Evolutionary conservation across 805 yeast genomes (phyloP).

Genomic region (Barnettozyma pratensis): DNA sequence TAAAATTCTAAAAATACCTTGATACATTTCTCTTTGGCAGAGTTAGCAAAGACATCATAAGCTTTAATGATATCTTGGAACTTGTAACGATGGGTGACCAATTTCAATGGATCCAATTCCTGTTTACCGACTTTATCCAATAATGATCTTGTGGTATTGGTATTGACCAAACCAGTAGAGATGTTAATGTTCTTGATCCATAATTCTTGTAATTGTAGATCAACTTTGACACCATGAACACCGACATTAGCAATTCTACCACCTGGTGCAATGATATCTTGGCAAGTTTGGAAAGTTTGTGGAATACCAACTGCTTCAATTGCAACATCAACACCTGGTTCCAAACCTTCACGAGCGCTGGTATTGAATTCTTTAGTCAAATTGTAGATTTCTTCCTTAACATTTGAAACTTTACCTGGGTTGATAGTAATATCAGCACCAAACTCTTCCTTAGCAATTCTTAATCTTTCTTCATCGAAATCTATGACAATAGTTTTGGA

Average conservation of each 20-base stretch:
- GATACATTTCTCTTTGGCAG: slow-evolving; percentile 52
- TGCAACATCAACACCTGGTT: slow-evolving; percentile 54
- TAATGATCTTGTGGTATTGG: slow-evolving; percentile 37
- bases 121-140: slow-evolving; percentile 29
- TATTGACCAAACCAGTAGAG: slow-evolving; percentile 46
- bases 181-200: slow-evolving; percentile 42
- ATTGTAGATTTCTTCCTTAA: slow-evolving; percentile 33
- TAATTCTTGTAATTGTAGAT: slow-evolving; percentile 36
- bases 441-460: slow-evolving; percentile 47
- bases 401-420: slow-evolving; percentile 38
- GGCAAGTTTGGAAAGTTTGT: slow-evolving; percentile 53
- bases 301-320: slow-evolving; percentile 65
- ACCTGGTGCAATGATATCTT: slow-evolving; percentile 49
- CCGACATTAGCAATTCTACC: slow-evolving; percentile 67
- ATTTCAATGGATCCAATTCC: slow-evolving; percentile 39
- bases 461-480: slow-evolving; percentile 52
- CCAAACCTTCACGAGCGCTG: slow-evolving; percentile 26
- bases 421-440: slow-evolving; percentile 59
- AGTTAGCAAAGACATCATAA: slow-evolving; percentile 51
- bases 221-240: slow-evolving; percentile 40
- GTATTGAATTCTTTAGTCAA: slow-evolving; percentile 23
- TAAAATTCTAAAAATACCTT: slow-evolving; percentile 31
- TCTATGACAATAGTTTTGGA: slow-evolving; percentile 51
- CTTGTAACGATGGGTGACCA: slow-evolving; percentile 56
- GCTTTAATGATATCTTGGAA: slow-evolving; percentile 53